These are phyloP conservation scores for Heterobasidion irregulare DNA, from an alignment of 1,284 basidiomycete genomes.

Conservation along the genomic window DNA sequence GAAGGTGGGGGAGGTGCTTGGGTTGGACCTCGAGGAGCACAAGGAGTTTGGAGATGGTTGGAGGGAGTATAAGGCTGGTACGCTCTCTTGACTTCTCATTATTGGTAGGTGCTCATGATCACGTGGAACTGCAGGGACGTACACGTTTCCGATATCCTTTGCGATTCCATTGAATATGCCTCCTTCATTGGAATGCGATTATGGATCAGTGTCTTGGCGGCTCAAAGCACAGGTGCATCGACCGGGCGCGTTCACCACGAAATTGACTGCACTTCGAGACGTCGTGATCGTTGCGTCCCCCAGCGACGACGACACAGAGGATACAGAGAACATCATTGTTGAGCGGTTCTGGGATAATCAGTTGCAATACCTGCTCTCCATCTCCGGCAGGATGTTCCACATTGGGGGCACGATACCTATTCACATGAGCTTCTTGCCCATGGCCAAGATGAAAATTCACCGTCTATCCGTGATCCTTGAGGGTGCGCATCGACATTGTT, in stretches of 20 bases:
- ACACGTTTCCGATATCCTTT: conserved; percentile 93
- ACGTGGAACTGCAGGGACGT: conserved; percentile 52
- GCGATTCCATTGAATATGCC: conserved; percentile 77
- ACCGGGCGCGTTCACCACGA: conserved; percentile 75
- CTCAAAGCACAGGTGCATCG: conserved; percentile 82
- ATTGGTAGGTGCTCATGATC: background rate
- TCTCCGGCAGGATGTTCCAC: conserved; percentile 76
- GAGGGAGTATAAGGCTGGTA: conserved; percentile 89
- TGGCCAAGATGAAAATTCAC: conserved; percentile 81
- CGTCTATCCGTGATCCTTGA: conserved; percentile 76
- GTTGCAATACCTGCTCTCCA: conserved; percentile 76
- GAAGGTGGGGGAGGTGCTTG: conserved; percentile 28
- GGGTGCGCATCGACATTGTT: conserved; percentile 38
- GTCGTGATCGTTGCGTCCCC: conserved; percentile 76
- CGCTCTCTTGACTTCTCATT: conserved; percentile 10
- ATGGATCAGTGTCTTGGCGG: conserved; percentile 75
- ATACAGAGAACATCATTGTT: conserved; percentile 77
- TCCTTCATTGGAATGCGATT: conserved; percentile 73
- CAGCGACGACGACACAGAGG: conserved; percentile 73
- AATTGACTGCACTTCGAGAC: conserved; percentile 65
- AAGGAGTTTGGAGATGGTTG: conserved; percentile 55
- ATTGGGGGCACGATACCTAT: conserved; percentile 83
- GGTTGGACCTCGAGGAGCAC: conserved; percentile 33
- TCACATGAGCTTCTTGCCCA: conserved; percentile 76
- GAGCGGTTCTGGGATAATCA: conserved; percentile 92